Evolutionary conservation across 2,329 filamentous ascomycete genomes (phyloP).

Genomic region (Rhynchosporium graminicola): DNA sequence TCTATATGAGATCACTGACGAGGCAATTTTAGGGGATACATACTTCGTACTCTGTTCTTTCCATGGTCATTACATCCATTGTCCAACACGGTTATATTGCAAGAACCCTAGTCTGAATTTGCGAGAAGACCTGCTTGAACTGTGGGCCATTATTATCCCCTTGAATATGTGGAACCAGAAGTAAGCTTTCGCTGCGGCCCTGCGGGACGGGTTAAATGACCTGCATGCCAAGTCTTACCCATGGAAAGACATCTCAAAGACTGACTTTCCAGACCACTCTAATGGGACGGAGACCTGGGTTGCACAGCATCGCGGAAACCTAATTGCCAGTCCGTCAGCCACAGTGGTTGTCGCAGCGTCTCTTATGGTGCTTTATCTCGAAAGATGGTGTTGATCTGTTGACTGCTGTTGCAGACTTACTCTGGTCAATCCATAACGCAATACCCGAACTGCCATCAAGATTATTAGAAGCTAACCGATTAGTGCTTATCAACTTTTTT

Average conservation of each 20-base stretch:
- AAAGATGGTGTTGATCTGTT: not conserved
- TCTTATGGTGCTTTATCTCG: not conserved
- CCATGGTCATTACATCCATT: not conserved
- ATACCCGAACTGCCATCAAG: not conserved
- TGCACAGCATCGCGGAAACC: not conserved
- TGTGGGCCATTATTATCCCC: not conserved
- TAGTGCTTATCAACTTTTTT: not conserved
- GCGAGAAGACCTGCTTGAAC: not conserved
- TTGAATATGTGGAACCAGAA: not conserved
- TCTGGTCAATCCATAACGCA: not conserved
- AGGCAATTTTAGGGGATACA: not conserved
- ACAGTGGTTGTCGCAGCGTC: not conserved
- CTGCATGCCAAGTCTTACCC: constrained; percentile 8
- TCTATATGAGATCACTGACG: not conserved
- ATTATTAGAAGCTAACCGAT: not conserved
- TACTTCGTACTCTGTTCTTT: not conserved
- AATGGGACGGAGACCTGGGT: not conserved
- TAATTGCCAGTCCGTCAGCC: not conserved
- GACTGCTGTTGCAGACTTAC: not conserved
- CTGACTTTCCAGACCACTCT: not conserved
- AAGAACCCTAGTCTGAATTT: not conserved
- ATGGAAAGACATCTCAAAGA: not conserved
- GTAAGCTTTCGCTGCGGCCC: not conserved
- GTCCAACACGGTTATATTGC: not conserved
- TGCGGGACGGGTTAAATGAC: not conserved